Evolutionary conservation across 768 basidiomycete genomes (phyloP), one percentile per base, ranked within the genome.

Genomic region (Clathrus columnatus): DNA sequence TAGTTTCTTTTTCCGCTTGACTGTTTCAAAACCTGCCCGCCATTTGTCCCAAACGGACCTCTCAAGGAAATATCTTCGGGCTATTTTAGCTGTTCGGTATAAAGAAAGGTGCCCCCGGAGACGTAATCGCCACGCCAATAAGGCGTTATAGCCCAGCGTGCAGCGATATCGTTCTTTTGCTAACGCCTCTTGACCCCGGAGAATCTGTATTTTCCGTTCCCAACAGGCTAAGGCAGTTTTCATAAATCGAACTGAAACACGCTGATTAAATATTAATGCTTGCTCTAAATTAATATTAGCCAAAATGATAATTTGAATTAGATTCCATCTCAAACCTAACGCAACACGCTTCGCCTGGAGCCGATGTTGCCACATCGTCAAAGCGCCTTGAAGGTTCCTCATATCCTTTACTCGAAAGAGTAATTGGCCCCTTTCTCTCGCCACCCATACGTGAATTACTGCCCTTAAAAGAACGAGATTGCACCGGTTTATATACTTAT

Each of bases 371-470:
- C 85, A 87, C 16, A 72, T 62, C 17, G 63, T 61, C 75, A 79
- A 81, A 1, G 70, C 67, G 42, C 67, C 67, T 60, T 74, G 77
- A 45, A 78, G 51, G 7, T 82, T 60, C 29, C 80, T 73, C 18
- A 72, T 58, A 4, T 69, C 65, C 51, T 72, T 75, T 30, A 82
- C 78, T 46, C 77, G 74, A 55, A 78, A 78, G 10, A 87, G 71
- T 26, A 82, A 71, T 49, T 67, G 71, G 27, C 82, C 83, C 7
- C 82, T 77, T 61, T 84, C 84, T 36, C 77, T 78, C 20, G 85
- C 82, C 61, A 77, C 83, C 85, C 85, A 85, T 3, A 86, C 76
- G 47, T 81, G 73, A 61, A 75, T 67, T 46, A 84, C 70, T 26
- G 81, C 84, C 45, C 77, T 75, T 27, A 86, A 57, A 20, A 85